Percentiles rank a stretch among this genome's conserved stretches.
phyloP scores from a whole-genome alignment of 2,329 filamentous ascomycete species.

The Penicillium paneum region DNA sequence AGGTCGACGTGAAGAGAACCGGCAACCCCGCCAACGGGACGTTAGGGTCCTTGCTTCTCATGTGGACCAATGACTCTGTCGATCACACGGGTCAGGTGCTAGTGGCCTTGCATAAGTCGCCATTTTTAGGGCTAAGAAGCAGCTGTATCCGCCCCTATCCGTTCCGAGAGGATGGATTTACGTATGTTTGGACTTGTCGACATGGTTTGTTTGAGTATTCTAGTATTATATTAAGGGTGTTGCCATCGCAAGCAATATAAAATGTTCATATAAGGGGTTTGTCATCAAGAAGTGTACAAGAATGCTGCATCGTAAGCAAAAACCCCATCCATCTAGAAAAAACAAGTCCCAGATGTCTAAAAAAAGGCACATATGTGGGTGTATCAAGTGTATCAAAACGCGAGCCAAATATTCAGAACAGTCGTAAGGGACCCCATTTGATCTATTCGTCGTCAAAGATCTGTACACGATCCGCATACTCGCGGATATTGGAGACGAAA shows the following conservation, averaged over 20 bases:
- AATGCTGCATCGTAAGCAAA: background rate
- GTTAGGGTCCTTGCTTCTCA: background rate
- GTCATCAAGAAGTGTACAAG: background rate
- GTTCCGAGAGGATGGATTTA: background rate
- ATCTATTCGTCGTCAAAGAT: slow-evolving; percentile 64
- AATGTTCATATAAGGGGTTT: background rate
- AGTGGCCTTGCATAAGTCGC: background rate
- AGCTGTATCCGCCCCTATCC: background rate
- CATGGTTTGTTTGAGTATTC: background rate
- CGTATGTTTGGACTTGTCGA: background rate
- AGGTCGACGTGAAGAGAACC: background rate
- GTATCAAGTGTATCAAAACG: slow-evolving; percentile 3
- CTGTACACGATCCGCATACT: slow-evolving; percentile 80
- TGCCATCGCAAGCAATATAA: background rate
- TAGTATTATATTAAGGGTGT: background rate
- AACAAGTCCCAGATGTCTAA: background rate
- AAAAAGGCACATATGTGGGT: background rate
- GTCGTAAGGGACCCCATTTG: background rate
- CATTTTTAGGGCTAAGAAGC: background rate
- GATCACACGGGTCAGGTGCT: background rate
- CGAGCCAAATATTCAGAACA: background rate
- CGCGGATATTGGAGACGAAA: slow-evolving; percentile 74
- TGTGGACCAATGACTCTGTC: background rate
- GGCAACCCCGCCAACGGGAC: background rate
- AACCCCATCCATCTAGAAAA: background rate